Evolutionary conservation across 2,329 filamentous ascomycete genomes (phyloP).

Genomic region (Macrophomina tecta): DNA sequence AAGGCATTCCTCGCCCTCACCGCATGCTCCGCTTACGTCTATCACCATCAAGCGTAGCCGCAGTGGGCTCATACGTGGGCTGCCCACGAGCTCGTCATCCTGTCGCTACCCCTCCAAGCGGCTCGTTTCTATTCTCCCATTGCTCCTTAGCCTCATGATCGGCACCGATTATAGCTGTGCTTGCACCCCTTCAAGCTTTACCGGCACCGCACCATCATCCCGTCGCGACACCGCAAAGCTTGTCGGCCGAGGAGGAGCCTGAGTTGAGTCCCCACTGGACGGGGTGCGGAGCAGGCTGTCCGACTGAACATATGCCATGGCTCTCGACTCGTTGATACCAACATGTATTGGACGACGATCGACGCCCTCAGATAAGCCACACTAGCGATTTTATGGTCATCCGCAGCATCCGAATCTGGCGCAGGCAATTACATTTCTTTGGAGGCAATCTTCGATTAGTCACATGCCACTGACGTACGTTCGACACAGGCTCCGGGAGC

Average conservation of each 20-base stretch:
- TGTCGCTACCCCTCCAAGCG: background rate
- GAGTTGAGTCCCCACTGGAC: no score
- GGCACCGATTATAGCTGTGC: background rate
- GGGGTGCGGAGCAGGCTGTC: no score
- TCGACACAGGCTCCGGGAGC: no score
- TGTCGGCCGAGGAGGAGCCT: background rate
- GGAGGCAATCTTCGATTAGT: no score
- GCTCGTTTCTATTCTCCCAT: background rate
- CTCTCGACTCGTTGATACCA: background rate
- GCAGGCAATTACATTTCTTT: background rate
- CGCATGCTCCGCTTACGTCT: constrained; percentile 16
- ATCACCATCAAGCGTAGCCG: background rate
- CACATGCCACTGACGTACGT: background rate
- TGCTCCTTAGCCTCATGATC: background rate
- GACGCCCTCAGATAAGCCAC: background rate
- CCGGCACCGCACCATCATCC: background rate
- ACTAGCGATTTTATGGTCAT: background rate
- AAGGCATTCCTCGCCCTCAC: constrained; percentile 12
- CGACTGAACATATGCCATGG: no score
- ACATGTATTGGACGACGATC: background rate
- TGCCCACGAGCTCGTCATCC: background rate
- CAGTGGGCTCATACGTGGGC: background rate
- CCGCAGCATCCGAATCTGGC: constrained; percentile 1
- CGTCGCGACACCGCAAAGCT: background rate
- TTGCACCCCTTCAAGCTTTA: constrained; percentile 3